Base-by-base conservation (phyloP, 768 basidiomycete species). In the Amanita brunnescens region DNA sequence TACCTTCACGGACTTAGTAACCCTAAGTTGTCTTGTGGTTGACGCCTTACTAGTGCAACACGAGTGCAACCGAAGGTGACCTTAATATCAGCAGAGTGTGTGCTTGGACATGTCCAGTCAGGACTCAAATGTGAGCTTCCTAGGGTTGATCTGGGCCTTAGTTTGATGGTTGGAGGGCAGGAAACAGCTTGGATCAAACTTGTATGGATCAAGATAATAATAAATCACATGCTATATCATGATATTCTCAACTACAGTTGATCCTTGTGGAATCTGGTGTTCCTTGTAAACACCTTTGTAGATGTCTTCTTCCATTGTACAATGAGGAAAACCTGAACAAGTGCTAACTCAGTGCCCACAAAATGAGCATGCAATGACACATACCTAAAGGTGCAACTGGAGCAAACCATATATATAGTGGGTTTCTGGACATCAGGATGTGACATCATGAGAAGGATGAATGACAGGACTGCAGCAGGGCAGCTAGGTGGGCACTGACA, bases 351-450 rank as follows among this genome's bases (percentile, higher is more conserved):
- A n/a, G n/a, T n/a, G n/a, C 14, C 14, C 49, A 42, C 24, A 53
- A 40, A 23, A 33, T 23, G 24, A 42, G 18, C n/a, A 14, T 39
- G 24, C 10, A 6, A 35, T 10, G 35, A 47, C 32, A 47, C 32
- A 42, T 34, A 54, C 60, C 60, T 47, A 57, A 50, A 21, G 63
- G 60, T n/a, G 49, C 51, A 13, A 58, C 55, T 32, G 53, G 54
- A 34, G 54, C 54, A 34, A 56, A 52, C 6, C 58, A 54, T 14
- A 60, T n/a, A n/a, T n/a, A n/a, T n/a, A 2, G 70, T 72, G 20
- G 62, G 64, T 47, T 54, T 58, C 57, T 70, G 69, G 1, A 66
- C 62, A 1, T 71, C 69, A 1, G 72, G 74, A 46, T 72, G 51
- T 5, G 65, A 48, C 5, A 63, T 57, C 70, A 75, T 72, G 6